Base-by-base conservation (phyloP, 2,329 filamentous ascomycete species). In the Diatrype stigma region DNA sequence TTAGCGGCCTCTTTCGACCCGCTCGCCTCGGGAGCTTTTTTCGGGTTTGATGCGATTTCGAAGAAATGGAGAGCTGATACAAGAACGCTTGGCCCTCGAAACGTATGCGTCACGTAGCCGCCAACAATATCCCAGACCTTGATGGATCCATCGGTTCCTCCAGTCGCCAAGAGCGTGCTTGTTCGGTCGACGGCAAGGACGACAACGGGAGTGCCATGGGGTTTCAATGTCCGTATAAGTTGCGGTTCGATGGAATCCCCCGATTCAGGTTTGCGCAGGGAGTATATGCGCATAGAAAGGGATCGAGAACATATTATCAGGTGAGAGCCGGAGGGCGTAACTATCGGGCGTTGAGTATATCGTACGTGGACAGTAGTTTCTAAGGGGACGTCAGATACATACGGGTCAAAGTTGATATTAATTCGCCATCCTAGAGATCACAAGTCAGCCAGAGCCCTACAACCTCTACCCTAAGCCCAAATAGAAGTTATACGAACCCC, bases 71-170 rank as follows among this genome's bases (percentile, higher is more conserved):
- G 76, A 0, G 94, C 90, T 12, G 94, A 96, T 4, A 99, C 83
- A 21, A 99, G 80, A 10, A 94, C 92, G 53, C 91, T 91, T 51
- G 96, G 93, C 1, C 92, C 92, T 60, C 93, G 88, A 70, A 99
- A 96, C 0, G 90, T 96, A 70, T 99, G 94, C 26, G 95, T 99
- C 30, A 91, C 85, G 69, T 89, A 97, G 21, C 94, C 94, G 42
- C 86, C 90, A 46, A 80, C 78, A 53, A 99, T 90, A 70, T 99
- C 94, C 93, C 93, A 99, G 48, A 99, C 86, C 70, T 99, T 99
- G 62, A 97, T 89, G 1, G 88, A 83, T 22, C 94, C 94, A 66
- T 99, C 94, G 3, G 94, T 92, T 46, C 89, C 90, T 56, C 95
- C 94, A 16, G 93, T 97, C 16, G 92, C 94, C 42, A 99, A 78